Conservation (phyloP, 83 land plant genomes). For the Picea mariana region DNA sequence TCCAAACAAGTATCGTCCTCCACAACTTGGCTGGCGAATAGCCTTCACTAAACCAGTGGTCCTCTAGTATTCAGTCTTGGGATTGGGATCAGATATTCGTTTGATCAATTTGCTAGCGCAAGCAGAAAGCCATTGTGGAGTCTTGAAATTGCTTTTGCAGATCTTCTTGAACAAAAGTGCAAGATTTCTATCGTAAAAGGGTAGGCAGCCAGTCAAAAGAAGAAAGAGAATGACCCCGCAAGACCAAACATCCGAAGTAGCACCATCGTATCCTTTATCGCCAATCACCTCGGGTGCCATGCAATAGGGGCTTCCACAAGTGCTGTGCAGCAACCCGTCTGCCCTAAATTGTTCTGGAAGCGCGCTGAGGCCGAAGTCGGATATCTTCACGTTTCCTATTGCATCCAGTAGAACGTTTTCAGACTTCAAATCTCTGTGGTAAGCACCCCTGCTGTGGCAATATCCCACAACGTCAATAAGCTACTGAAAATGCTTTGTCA, state of each 20-base stretch:
- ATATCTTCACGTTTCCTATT: constrained; percentile 63
- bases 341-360: constrained; percentile 68
- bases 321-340: constrained; percentile 72
- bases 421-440: constrained; percentile 48
- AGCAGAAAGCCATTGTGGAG: constrained; percentile 64
- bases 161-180: constrained; percentile 78
- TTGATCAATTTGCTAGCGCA: constrained; percentile 55
- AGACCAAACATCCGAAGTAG: constrained; percentile 71
- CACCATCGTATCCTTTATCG: constrained; percentile 71
- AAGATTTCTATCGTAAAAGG: constrained; percentile 73
- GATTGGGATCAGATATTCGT: constrained; percentile 73
- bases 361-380: constrained; percentile 84
- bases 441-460: constrained; percentile 28
- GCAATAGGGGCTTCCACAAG: constrained; percentile 84
- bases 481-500: constrained; percentile 28
- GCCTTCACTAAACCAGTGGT: constrained; percentile 65
- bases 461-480: constrained; percentile 25
- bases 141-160: constrained; percentile 49
- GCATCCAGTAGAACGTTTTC: constrained; percentile 70
- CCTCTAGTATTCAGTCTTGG: constrained; percentile 46
- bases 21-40: constrained; percentile 30
- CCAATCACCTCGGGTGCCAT: constrained; percentile 76
- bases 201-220: constrained; percentile 59
- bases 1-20: neutral
- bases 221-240: constrained; percentile 75